Evolutionary conservation across 805 yeast genomes (phyloP).

Genomic region (Lachancea cidri): DNA sequence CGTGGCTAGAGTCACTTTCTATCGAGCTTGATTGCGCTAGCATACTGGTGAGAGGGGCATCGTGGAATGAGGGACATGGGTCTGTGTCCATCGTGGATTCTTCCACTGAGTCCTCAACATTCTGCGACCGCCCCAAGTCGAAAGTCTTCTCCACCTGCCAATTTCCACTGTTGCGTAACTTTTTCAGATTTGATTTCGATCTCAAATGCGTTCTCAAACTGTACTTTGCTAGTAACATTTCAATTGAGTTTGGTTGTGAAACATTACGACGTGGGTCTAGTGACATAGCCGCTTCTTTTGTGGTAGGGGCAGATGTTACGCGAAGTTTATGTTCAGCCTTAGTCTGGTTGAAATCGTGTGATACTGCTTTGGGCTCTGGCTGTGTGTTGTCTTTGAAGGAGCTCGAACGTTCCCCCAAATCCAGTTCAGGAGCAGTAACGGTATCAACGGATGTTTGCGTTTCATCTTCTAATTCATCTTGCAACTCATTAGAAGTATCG

Average conservation of each 20-base stretch:
- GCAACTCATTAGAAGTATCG: not conserved
- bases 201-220: conserved; percentile 7
- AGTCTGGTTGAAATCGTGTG: not conserved
- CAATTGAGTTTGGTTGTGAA: conserved; percentile 26
- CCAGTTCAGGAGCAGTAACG: not conserved
- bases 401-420: too few species aligned
- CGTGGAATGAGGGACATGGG: not conserved
- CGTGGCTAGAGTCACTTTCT: conserved; percentile 4
- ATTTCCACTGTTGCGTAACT: conserved; percentile 10
- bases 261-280: conserved; percentile 30
- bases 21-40: conserved; percentile 29
- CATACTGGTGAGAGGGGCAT: conserved; percentile 11
- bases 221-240: conserved; percentile 13
- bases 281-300: conserved; percentile 9
- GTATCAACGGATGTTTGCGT: not conserved
- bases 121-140: not conserved
- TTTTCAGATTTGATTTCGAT: conserved; percentile 8
- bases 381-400: conserved; percentile 2
- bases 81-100: not conserved
- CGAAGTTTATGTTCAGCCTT: conserved; percentile 8
- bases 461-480: too few species aligned
- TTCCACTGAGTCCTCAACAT: not conserved
- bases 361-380: conserved; percentile 1
- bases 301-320: conserved; percentile 14
- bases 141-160: conserved; percentile 8